phyloP scores from a whole-genome alignment of 148 eudicot genomes.

The Gaultheria prostrata region DNA sequence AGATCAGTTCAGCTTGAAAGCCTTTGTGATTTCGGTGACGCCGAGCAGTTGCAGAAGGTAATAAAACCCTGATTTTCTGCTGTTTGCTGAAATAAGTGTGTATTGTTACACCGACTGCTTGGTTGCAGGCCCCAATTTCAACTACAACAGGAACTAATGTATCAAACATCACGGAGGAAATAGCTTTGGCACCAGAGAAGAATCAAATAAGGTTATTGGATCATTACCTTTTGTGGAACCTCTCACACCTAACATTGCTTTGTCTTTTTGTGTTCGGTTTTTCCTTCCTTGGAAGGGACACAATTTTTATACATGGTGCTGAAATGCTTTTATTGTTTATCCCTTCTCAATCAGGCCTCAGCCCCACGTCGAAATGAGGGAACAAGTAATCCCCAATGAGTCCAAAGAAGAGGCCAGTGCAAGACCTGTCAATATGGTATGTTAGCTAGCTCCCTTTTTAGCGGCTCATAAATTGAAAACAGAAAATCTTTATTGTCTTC shows the following conservation, averaged over 20 bases:
- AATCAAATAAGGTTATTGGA: constrained; percentile 29
- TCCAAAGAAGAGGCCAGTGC: constrained; percentile 8
- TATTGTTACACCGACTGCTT: not conserved
- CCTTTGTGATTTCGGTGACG: constrained; percentile 64
- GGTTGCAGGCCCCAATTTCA: constrained; percentile 26
- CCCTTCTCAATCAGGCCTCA: constrained; percentile 18
- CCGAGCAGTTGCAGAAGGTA: constrained; percentile 48
- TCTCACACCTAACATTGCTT: not conserved
- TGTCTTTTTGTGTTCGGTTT: not conserved
- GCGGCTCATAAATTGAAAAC: not conserved
- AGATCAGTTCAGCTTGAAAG: constrained; percentile 60
- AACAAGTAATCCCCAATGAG: constrained; percentile 24
- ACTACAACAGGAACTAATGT: constrained; percentile 27
- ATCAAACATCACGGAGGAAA: constrained; percentile 20
- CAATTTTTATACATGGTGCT: not conserved
- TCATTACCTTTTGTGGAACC: not conserved
- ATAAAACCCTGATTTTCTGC: not conserved
- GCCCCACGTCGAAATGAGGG: constrained; percentile 19
- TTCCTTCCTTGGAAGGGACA: not conserved
- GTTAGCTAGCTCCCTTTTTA: not conserved
- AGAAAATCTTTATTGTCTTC: constrained; percentile 1
- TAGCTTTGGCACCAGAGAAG: constrained; percentile 17
- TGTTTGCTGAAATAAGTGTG: not conserved
- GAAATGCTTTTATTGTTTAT: not conserved
- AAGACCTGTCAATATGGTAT: constrained; percentile 20